phyloP scores from a whole-genome alignment of 352 stramenopile genomes.

The Plasmopara muralis region DNA sequence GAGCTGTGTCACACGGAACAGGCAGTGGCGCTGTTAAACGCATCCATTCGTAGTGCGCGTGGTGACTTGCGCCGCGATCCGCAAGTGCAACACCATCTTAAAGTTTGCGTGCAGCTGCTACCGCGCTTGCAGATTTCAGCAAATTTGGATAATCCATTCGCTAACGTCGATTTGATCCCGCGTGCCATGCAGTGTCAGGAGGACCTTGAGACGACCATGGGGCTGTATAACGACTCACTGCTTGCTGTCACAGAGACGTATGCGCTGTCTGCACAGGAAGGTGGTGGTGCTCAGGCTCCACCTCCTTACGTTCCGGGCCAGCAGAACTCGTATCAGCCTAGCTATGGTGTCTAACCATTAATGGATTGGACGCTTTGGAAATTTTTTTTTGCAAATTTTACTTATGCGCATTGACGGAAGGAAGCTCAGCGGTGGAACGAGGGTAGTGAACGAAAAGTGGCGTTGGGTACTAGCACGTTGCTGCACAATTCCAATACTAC shows the following conservation, averaged over 20 bases:
- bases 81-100: slow-evolving; percentile 80
- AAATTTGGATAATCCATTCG: slow-evolving; percentile 87
- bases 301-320: slow-evolving; percentile 83
- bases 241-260: slow-evolving; percentile 84
- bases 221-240: slow-evolving; percentile 86
- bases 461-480: slow-evolving; percentile 20
- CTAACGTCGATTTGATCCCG: slow-evolving; percentile 81
- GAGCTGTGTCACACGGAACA: slow-evolving; percentile 83
- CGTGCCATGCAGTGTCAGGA: slow-evolving; percentile 86
- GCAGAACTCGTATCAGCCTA: slow-evolving; percentile 86
- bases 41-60: slow-evolving; percentile 71
- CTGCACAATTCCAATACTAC: slow-evolving; percentile 28
- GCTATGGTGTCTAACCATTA: slow-evolving; percentile 66
- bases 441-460: neutral
- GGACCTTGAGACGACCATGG: slow-evolving; percentile 81
- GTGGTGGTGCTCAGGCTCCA: slow-evolving; percentile 46
- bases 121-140: slow-evolving; percentile 81
- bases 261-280: slow-evolving; percentile 66
- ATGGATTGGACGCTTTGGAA: slow-evolving; percentile 3
- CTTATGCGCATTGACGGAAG: slow-evolving; percentile 7
- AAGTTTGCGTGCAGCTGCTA: slow-evolving; percentile 82
- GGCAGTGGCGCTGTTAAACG: slow-evolving; percentile 65
- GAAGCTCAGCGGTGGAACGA: neutral
- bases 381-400: neutral
- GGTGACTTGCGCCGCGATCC: slow-evolving; percentile 73